Base-by-base conservation (phyloP, 805 yeast genomes). In the Saccharomycopsis sp. region DNA sequence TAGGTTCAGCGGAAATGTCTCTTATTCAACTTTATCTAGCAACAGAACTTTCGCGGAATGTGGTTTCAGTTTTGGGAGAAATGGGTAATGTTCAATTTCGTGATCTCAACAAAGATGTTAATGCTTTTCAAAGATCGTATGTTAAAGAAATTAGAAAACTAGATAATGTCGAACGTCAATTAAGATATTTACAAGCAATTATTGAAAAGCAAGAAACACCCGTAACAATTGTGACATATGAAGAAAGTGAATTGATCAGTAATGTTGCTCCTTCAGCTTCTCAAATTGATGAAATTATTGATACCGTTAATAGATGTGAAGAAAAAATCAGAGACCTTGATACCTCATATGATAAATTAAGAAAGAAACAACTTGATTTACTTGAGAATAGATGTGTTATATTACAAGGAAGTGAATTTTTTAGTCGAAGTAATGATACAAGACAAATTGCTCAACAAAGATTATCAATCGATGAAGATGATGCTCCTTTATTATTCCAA, bases 1-100 rank as follows among this genome's bases (percentile, higher is more conserved):
- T 15, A 35, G 45, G 96, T 69, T 88, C 97, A 43, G 97, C 97
- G 79, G 94, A 84, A 55, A 94, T 92, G 97, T 76, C 94, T 36
- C 72, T 88, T 52, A 82, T 89, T 39, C 96, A 92, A 65, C 68
- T 92, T 51, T 89, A 85, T 59, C 76, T 92, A 45, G 89, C 97
- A 6, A 77, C 84, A 21, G 99, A 92, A 61, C 79, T 83, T 33
- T 75, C 95, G 5, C 69, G 96, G 48, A 94, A 87, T 45, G 75
- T 86, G 29, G 79, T 87, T n/a, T 74, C 85, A 43, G 74, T 84
- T 21, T 65, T 92, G 28, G 99, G 98, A 3, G 86, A 84, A 49
- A 66, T 85, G 56, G 94, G 95, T 20, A 64, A 76, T 45, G 72
- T 92, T 21, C 96, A 94, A 55, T 86, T 92, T 59, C 68, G 95